Evolutionary conservation across 495 filamentous ascomycete genomes (phyloP), one percentile per base, ranked within the genome.

Genomic region (Aspergillus nanangensis): DNA sequence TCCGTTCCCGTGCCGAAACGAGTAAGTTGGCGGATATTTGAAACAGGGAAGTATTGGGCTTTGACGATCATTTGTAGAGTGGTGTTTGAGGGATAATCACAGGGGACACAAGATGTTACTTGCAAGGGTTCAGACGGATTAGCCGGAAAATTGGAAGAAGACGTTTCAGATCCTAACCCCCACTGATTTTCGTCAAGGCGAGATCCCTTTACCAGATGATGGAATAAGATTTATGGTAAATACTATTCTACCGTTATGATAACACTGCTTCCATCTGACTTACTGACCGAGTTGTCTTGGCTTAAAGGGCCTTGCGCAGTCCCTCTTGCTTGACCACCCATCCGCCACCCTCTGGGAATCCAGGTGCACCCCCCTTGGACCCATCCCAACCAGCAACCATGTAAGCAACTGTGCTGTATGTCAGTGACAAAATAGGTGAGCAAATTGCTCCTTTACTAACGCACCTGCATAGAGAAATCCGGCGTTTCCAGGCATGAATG

Each of bases 401-500:
- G 5, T 48, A 53, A n/a, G 50, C 50, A n/a, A 53, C 50, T 53
- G 39, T 7, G 25, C 5, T 14, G 31, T 33, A 48, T n/a, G 33
- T 13, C 21, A 14, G 5, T 1, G 2, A 7, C 27, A 13, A 3
- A 27, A 15, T 34, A 2, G 14, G 17, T 13, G 29, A 3, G 8
- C 3, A 19, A 20, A 44, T 2, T 4, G 20, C 38, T 8, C 10
- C 8, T 21, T 3, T 29, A 44, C 5, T 33, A 15, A 46, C 36
- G 1, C 31, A 48, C 50, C 45, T 8, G 50, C 50, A 17, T 48
- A 48, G 10, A 53, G 45, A 25, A 45, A 45, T 2, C 50, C 50
- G 0, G 50, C 50, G 34, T 53, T 53, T 8, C 50, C 50, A 5
- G 50, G 50, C 50, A 53, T 53, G 27, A 53, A 53, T 4, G 50